These are phyloP conservation scores for Aegilops sharonensis DNA, from an alignment of 176 grass and related monocot species.

Conservation along the genomic window DNA sequence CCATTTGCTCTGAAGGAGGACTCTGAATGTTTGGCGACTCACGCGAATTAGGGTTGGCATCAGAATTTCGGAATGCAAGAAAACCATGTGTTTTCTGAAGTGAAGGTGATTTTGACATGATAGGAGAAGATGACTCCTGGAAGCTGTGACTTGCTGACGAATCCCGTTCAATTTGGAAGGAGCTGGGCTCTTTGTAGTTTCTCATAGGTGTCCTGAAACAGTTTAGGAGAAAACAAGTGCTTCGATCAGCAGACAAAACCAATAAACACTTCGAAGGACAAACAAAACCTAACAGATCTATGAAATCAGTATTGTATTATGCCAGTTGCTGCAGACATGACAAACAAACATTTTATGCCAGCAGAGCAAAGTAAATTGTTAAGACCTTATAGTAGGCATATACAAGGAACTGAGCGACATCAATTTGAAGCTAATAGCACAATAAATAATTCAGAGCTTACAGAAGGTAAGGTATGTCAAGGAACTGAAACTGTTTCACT, in stretches of 20 bases:
- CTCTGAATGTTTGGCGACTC: constrained; percentile 88
- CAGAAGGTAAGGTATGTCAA: neutral
- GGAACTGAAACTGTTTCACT: neutral
- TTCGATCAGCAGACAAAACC: constrained; percentile 10
- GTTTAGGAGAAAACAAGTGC: constrained; percentile 18
- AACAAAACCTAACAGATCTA: constrained; percentile 2
- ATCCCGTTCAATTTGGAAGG: constrained; percentile 75
- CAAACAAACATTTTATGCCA: no score
- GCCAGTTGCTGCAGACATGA: neutral
- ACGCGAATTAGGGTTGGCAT: constrained; percentile 75
- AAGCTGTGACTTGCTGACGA: constrained; percentile 73
- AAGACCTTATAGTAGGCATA: neutral
- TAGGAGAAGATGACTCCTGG: constrained; percentile 89
- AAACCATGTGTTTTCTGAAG: constrained; percentile 80
- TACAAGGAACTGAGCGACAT: neutral
- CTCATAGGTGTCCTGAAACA: constrained; percentile 84
- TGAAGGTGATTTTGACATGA: constrained; percentile 94
- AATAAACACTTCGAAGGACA: neutral
- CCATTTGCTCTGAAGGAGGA: constrained; percentile 80
- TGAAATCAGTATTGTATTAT: constrained; percentile 17
- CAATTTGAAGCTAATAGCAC: neutral
- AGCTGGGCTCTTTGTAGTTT: constrained; percentile 63
- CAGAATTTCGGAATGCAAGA: constrained; percentile 66
- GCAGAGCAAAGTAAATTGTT: no score
- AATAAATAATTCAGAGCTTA: neutral